Evolutionary conservation across 2,329 filamentous ascomycete species (phyloP).

Genomic region (Fusarium stilboides): DNA sequence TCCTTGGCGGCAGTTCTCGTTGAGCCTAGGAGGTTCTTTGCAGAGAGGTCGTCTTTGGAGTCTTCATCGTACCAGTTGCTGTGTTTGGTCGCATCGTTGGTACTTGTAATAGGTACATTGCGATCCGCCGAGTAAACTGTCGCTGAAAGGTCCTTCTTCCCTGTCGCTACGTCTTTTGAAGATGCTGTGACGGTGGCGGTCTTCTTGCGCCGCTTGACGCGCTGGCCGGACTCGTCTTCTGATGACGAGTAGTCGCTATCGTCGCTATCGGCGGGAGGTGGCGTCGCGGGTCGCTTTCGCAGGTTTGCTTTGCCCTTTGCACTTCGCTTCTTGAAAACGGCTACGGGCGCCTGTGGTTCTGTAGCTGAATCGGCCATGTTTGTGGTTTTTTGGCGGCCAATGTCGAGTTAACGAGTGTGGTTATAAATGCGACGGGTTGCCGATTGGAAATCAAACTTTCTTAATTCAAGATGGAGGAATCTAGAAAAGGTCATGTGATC

Average conservation of each 20-base stretch:
- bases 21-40: slow-evolving; percentile 72
- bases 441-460: slow-evolving; percentile 40
- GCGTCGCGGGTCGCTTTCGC: slow-evolving; percentile 85
- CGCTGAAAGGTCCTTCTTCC: slow-evolving; percentile 60
- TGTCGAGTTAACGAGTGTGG: not conserved
- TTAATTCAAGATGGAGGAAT: slow-evolving; percentile 17
- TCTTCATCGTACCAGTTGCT: slow-evolving; percentile 91
- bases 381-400: not conserved
- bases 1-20: slow-evolving; percentile 61
- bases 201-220: slow-evolving; percentile 84
- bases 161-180: slow-evolving; percentile 62
- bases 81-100: slow-evolving; percentile 91
- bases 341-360: slow-evolving; percentile 64
- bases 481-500: slow-evolving; percentile 39
- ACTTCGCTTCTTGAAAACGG: slow-evolving; percentile 89
- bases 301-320: slow-evolving; percentile 82
- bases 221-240: slow-evolving; percentile 82
- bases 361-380: slow-evolving; percentile 42
- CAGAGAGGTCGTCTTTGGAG: slow-evolving; percentile 62
- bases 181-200: slow-evolving; percentile 76
- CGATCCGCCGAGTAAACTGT: slow-evolving; percentile 74
- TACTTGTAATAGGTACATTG: slow-evolving; percentile 72
- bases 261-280: slow-evolving; percentile 76
- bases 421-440: slow-evolving; percentile 3
- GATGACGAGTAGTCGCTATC: slow-evolving; percentile 78